Percentiles rank a stretch among this genome's conserved stretches.
Evolutionary conservation across 345 rosid genomes (phyloP).

Genomic region (Brassica juncea): DNA sequence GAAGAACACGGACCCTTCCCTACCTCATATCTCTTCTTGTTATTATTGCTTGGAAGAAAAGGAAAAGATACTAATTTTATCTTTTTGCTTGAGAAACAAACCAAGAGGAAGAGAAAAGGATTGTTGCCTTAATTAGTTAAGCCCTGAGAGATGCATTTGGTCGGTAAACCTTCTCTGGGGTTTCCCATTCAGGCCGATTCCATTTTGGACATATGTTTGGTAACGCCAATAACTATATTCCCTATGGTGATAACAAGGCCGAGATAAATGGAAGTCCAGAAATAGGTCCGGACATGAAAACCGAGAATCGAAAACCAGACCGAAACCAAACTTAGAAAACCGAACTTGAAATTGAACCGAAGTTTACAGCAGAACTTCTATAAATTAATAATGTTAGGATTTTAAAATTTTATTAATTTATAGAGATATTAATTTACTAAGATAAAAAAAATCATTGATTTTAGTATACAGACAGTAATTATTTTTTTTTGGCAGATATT

Average conservation of each 20-base stretch:
- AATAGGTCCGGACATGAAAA: too few species aligned
- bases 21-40: neutral
- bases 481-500: too few species aligned
- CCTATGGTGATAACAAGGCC: neutral
- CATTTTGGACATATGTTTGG: neutral
- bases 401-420: too few species aligned
- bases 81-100: neutral
- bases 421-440: too few species aligned
- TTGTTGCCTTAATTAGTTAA: neutral
- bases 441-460: too few species aligned
- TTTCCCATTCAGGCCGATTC: neutral
- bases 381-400: too few species aligned
- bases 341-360: too few species aligned
- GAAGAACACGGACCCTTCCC: neutral
- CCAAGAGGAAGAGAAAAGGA: neutral
- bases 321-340: too few species aligned
- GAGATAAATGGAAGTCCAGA: neutral
- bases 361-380: too few species aligned
- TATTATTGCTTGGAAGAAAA: neutral
- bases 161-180: neutral
- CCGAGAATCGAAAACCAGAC: too few species aligned
- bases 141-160: neutral
- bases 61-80: neutral
- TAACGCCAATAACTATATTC: neutral
- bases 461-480: too few species aligned